Conservation (phyloP, 441 rosid genomes). For the Eutrema salsugineum region DNA sequence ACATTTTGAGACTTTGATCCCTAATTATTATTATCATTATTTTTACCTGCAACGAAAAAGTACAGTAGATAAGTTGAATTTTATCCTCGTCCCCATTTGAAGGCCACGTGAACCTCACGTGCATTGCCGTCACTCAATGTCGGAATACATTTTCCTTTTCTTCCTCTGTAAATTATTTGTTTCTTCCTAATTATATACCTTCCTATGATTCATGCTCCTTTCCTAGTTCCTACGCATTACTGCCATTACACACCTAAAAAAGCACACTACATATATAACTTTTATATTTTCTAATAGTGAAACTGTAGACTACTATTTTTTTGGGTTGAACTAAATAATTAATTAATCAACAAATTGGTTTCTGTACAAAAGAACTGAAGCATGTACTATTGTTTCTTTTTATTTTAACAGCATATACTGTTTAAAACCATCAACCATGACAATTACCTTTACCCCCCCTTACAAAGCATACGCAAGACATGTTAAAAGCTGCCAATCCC, state of each 20-base stretch:
- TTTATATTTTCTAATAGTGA: not conserved
- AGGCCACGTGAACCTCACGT: conserved; percentile 24
- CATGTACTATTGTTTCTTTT: not conserved
- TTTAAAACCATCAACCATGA: not conserved
- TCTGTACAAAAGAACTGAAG: no score
- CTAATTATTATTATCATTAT: not conserved
- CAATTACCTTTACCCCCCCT: no score
- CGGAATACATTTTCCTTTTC: not conserved
- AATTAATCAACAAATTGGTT: no score
- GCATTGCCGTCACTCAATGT: conserved; percentile 30
- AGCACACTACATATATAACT: not conserved
- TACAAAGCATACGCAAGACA: not conserved
- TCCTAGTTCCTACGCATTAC: conserved; percentile 9
- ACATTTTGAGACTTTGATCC: conserved; percentile 4
- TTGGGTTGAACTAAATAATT: no score
- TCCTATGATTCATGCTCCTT: conserved; percentile 17
- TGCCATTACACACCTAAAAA: conserved; percentile 18
- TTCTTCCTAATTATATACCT: conserved; percentile 17
- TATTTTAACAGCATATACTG: not conserved
- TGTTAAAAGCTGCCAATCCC: not conserved
- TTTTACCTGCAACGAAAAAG: not conserved
- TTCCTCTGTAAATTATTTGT: not conserved
- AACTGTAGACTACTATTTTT: not conserved
- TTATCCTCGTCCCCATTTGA: not conserved
- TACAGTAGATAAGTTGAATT: conserved; percentile 9